Evolutionary conservation across 1,284 basidiomycete species (phyloP), one percentile per base, ranked within the genome.

Genomic region (Ustilago nuda): DNA sequence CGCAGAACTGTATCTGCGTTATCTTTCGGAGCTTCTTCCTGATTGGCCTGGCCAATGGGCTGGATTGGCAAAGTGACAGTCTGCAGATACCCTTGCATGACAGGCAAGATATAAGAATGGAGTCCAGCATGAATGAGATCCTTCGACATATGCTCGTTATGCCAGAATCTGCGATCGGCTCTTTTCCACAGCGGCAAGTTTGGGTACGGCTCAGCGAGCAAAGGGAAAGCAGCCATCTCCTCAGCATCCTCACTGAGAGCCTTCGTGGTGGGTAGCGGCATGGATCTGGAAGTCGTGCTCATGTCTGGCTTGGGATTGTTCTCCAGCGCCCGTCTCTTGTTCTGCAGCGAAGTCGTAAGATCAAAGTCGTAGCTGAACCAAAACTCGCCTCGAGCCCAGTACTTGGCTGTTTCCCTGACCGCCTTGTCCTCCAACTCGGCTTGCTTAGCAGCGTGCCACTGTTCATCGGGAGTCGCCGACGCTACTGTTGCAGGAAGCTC

Each of bases 81-180:
- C 82, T 94, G 93, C 71, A 92, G 92, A 87, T 92, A 95, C 3
- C 94, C 94, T 87, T 97, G 94, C 90, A 94, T 92, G 57, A 96
- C 89, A 0, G 94, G 94, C 2, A 95, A 87, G 55, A 95, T 89
- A 81, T 92, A 95, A 2, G 91, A 88, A 85, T 95, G 92, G 33
- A 87, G 78, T 0, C 86, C 86, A 0, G 83, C 82, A 13, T 86
- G 79, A 12, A 85, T 76, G 45, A 87, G 81, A n/a, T 92, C 90
- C 75, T 91, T 91, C 17, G 89, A 89, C 70, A 95, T 88, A 88
- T 90, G 91, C 23, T 94, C 92, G 78, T 95, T 95, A 92, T 93
- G 95, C 93, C 93, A 95, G 83, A 92, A 95, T 51, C 92, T 90
- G 51, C 89, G 89, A 69, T 94, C 92, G 1, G 93, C 92, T 9